Percentiles rank a stretch among this genome's conserved stretches.
phyloP scores from a whole-genome alignment of 441 rosid genomes.

The Gossypium davidsonii region DNA sequence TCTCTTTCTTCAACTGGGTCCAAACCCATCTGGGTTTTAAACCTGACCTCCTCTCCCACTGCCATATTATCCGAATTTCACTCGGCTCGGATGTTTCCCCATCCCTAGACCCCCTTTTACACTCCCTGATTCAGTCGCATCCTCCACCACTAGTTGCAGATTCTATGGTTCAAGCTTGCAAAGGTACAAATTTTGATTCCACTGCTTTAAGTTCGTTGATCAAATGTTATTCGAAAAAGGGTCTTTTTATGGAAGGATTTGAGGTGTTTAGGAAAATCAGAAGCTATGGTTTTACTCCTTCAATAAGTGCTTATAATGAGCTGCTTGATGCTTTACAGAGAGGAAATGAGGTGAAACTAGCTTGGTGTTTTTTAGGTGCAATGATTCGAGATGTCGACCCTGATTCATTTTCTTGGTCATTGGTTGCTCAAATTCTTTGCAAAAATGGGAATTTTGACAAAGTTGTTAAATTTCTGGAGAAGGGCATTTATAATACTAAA shows the following conservation, averaged over 20 bases:
- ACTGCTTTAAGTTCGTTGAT: conserved; percentile 36
- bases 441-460: conserved; percentile 38
- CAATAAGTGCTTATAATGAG: conserved; percentile 35
- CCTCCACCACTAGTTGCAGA: conserved; percentile 23
- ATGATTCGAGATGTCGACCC: conserved; percentile 41
- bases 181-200: conserved; percentile 36
- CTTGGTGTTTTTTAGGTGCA: conserved; percentile 49
- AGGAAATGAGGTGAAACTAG: conserved; percentile 28
- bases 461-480: conserved; percentile 39
- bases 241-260: conserved; percentile 35
- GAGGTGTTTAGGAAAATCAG: conserved; percentile 38
- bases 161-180: conserved; percentile 40
- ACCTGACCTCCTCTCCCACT: conserved; percentile 50
- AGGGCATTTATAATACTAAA: conserved; percentile 39
- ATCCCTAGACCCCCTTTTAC: conserved; percentile 28
- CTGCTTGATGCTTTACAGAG: conserved; percentile 43
- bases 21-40: conserved; percentile 39
- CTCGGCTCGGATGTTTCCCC: conserved; percentile 27
- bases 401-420: conserved; percentile 44
- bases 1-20: conserved; percentile 59
- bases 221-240: conserved; percentile 36
- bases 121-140: conserved; percentile 34
- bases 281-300: conserved; percentile 32
- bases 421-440: conserved; percentile 43
- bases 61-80: conserved; percentile 33